Evolutionary conservation across 495 filamentous ascomycete species (phyloP).

Genomic region (Aspergillus steynii): DNA sequence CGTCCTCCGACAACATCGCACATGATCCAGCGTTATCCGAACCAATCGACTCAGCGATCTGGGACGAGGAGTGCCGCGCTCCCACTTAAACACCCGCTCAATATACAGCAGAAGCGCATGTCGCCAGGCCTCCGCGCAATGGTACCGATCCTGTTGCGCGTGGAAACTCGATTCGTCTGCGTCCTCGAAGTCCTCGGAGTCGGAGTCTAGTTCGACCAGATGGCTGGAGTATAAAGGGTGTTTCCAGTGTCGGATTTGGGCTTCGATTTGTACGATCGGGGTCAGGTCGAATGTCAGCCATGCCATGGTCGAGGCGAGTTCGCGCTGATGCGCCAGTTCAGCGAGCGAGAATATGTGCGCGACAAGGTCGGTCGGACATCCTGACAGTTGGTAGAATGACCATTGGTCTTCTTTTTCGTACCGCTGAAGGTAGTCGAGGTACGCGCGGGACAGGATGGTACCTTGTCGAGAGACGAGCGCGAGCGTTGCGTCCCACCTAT

Average conservation of each 20-base stretch:
- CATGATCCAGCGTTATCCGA: conserved; percentile 23
- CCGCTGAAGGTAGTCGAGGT: conserved; percentile 16
- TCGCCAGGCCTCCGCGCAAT: conserved; percentile 34
- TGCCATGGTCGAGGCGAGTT: conserved; percentile 25
- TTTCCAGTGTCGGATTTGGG: conserved; percentile 15
- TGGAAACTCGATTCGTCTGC: conserved; percentile 20
- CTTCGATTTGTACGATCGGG: conserved; percentile 21
- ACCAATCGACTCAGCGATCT: conserved; percentile 1
- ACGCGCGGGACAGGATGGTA: conserved; percentile 21
- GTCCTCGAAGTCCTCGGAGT: no score
- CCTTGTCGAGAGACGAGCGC: conserved; percentile 27
- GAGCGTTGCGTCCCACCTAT: conserved; percentile 33
- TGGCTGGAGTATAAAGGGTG: conserved; percentile 2
- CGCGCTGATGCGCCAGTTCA: conserved; percentile 21
- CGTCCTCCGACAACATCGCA: conserved; percentile 26
- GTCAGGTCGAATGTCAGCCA: conserved; percentile 28
- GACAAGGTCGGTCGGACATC: conserved; percentile 27
- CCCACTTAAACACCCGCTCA: conserved; percentile 26
- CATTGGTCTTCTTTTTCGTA: conserved; percentile 20
- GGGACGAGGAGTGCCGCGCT: background rate
- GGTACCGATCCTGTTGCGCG: conserved; percentile 24
- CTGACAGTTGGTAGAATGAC: conserved; percentile 30
- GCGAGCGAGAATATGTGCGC: conserved; percentile 21
- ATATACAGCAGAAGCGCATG: conserved; percentile 30
- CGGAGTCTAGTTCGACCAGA: background rate